Percentiles rank a stretch among this genome's conserved stretches.
These are phyloP conservation scores for Tolypocladium paradoxum DNA, from an alignment of 2,329 filamentous ascomycete genomes.

Conservation along the genomic window DNA sequence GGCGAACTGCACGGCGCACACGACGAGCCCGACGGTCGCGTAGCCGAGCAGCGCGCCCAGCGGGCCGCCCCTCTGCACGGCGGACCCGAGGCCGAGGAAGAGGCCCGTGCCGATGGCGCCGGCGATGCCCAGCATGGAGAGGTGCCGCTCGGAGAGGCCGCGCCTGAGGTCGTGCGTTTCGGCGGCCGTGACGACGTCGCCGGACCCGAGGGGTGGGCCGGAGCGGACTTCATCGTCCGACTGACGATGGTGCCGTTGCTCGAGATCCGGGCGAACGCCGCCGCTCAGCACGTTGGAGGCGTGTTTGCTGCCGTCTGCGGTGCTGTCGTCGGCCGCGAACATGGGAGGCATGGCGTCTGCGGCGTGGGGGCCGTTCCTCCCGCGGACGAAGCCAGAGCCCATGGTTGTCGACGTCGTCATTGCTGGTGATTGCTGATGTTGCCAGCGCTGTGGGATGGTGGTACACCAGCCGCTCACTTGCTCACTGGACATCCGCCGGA, in stretches of 20 bases:
- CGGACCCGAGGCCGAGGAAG: constrained; percentile 46
- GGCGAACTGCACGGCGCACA: constrained; percentile 47
- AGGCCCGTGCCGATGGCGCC: constrained; percentile 51
- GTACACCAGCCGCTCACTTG: neutral
- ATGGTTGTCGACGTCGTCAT: neutral
- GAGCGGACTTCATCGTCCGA: neutral
- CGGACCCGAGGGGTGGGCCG: constrained; percentile 5
- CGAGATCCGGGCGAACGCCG: neutral
- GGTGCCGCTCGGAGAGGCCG: constrained; percentile 29
- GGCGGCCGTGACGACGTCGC: constrained; percentile 33
- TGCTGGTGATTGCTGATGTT: neutral
- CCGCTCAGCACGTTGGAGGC: neutral
- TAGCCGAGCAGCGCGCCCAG: constrained; percentile 40
- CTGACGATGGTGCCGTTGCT: neutral
- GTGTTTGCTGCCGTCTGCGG: neutral
- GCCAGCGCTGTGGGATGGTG: neutral
- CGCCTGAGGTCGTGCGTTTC: constrained; percentile 40
- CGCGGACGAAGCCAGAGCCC: neutral
- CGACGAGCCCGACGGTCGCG: constrained; percentile 43
- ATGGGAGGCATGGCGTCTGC: neutral
- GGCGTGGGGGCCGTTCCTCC: neutral
- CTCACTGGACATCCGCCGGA: too few species aligned
- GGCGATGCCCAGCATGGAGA: constrained; percentile 53
- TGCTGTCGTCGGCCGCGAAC: neutral
- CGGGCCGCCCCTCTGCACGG: constrained; percentile 39